Base-by-base conservation (phyloP, 805 yeast genomes). In the Ogataea haglerorum region DNA sequence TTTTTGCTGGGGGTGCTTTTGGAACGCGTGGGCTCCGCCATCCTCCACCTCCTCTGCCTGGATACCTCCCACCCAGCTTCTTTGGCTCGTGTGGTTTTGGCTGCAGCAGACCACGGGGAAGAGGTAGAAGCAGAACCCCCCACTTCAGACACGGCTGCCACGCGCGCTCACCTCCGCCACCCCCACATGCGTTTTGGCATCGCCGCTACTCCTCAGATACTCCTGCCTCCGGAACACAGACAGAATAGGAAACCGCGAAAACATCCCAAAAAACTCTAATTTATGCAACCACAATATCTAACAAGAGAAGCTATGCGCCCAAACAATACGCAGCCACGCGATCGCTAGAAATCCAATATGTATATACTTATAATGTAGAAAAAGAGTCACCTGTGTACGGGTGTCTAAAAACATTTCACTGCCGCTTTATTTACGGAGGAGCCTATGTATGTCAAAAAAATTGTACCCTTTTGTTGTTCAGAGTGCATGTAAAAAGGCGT, bases 401-500 rank as follows among this genome's bases (percentile, higher is more conserved):
- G 18, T 38, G 24, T 26, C 26, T 24, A 6, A 18, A 13, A 15
- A 6, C 19, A 13, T 15, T 38, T 33, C 42, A 38, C 37, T 27
- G 37, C 42, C 42, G 37, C 42, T 37, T 32, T 38, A 32, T 38
- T 38, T 38, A 26, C 25, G 34, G 26, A 28, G 37, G 42, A 36
- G 19, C 33, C 31, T 14, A 18, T n/a, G 24, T 17, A 12, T 22
- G n/a, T 16, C 13, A n/a, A 32, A 38, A 27, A 31, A 26, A 32
- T 30, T 18, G 12, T 23, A 12, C 36, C 25, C 15, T 25, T 38
- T 32, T 30, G 24, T 33, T 23, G 32, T 31, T 15, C 21, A 10
- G 6, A 38, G 29, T 32, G 33, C 36, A 37, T 37, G 41, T 26
- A 21, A 31, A 36, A 23, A 28, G 22, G n/a, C 27, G 22, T 16